A percentile compares a stretch with the other conserved stretches of the same genome.
Evolutionary conservation across 352 stramenopile genomes (phyloP).

Genomic region (Blastocystis sp.): DNA sequence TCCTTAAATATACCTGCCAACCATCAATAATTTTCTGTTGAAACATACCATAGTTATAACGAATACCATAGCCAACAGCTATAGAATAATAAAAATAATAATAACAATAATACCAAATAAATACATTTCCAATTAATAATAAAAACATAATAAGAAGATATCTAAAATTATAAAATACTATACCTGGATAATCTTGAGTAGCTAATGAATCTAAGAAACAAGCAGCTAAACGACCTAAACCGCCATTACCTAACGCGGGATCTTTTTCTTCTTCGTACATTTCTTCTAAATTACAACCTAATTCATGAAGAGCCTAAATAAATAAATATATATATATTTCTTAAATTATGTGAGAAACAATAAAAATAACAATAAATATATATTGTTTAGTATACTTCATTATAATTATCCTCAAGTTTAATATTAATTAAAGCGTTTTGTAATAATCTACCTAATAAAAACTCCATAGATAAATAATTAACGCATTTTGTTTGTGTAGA

Average conservation of each 20-base stretch:
- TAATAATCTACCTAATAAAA: slow-evolving; percentile 39
- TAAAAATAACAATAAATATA: no score
- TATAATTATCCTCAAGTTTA: slow-evolving; percentile 38
- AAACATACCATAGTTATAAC: slow-evolving; percentile 45
- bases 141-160: no score
- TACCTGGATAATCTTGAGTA: no score
- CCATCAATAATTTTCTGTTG: slow-evolving; percentile 36
- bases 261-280: slow-evolving; percentile 40
- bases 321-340: no score
- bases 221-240: slow-evolving; percentile 40
- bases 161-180: no score
- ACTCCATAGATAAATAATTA: slow-evolving; percentile 44
- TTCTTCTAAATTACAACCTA: slow-evolving; percentile 42
- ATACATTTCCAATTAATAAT: no score
- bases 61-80: slow-evolving; percentile 42
- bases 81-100: neutral
- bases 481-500: slow-evolving; percentile 39
- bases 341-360: no score
- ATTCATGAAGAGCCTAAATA: slow-evolving; percentile 41
- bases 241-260: slow-evolving; percentile 42
- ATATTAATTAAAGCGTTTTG: slow-evolving; percentile 43
- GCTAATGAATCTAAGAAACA: slow-evolving; percentile 44
- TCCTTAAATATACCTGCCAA: no score
- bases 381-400: no score
- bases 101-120: slow-evolving; percentile 37